phyloP scores from a whole-genome alignment of 768 basidiomycete genomes.

The Leccinum sublutescens region DNA sequence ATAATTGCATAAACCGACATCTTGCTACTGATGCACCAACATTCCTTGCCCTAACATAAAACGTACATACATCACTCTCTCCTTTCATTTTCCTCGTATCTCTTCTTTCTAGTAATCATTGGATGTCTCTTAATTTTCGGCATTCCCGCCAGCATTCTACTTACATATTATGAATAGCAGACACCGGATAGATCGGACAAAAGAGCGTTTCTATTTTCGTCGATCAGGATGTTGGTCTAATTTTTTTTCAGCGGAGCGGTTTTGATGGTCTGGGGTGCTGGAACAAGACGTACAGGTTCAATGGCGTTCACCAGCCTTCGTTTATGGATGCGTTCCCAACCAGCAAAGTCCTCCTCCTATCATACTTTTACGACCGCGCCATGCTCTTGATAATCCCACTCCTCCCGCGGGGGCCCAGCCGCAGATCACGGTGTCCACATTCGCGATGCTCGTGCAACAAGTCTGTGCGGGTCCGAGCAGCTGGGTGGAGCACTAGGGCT shows the following conservation, averaged over 20 bases:
- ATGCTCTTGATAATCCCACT: conserved; percentile 57
- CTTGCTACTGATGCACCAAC: neutral
- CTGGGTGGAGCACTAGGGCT: conserved; percentile 54
- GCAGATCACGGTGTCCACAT: conserved; percentile 48
- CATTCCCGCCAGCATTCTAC: neutral
- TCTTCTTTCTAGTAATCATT: no score
- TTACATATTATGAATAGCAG: no score
- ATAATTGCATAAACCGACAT: neutral
- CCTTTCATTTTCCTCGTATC: no score
- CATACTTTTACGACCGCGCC: conserved; percentile 97
- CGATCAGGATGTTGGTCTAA: conserved; percentile 16
- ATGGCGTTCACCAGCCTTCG: conserved; percentile 95
- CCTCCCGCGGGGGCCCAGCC: conserved; percentile 22
- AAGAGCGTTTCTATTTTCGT: conserved; percentile 5
- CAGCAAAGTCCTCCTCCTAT: conserved; percentile 87
- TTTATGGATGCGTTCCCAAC: conserved; percentile 82
- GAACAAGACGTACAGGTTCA: conserved; percentile 46
- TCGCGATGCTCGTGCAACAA: conserved; percentile 60
- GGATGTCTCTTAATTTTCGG: no score
- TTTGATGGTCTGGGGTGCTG: neutral
- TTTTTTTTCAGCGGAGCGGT: neutral
- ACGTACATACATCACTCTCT: no score
- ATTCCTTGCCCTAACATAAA: neutral
- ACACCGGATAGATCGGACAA: neutral
- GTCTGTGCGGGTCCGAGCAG: conserved; percentile 69